Base-by-base conservation (phyloP, 2,329 filamentous ascomycete species). In the Arthrobotrys sphaeroides region DNA sequence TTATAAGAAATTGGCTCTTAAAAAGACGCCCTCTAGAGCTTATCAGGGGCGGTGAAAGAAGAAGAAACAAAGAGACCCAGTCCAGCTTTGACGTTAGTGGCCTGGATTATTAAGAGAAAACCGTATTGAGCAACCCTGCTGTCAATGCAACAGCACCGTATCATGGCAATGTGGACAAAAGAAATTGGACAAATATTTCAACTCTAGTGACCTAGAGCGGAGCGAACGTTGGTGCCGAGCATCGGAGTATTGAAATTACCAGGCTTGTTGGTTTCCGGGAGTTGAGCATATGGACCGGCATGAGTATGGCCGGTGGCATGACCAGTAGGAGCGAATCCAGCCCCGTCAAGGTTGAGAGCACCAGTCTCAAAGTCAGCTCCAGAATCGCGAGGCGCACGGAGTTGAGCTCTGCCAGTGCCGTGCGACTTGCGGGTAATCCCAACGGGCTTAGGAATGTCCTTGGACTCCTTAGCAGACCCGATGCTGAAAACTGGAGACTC, bases 401-500 rank as follows among this genome's bases (percentile, higher is more conserved):
- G 51, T 73, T 78, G 28, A 69, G 78, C 60, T 78, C 78, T 68
- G 77, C 74, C 81, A 45, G 84, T 84, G 38, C 82, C 82, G 79
- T 88, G 88, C 18, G 87, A 83, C 83, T 91, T 91, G 80, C 89
- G 88, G 36, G 82, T 85, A 62, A 90, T 83, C 38, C 84, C 79
- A 0, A 83, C 82, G 38, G 86, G 81, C 77, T 83, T 81, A 1
- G 94, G 93, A 45, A 97, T 86, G 80, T 91, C 88, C 22, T 84
- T 86, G 43, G 91, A 93, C 83, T 90, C 89, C 66, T 87, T 85
- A 9, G 94, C 93, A 45, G 84, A 87, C 53, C 95, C 94, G 79
- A 98, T 90, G 74, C 89, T 90, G 85, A 99, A 99, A 80, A 99
- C 89, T 7, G 94, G 93, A 76, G 91, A 96, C 86, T 97, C 91